These are phyloP conservation scores for Favolaschia claudopus DNA, from an alignment of 768 basidiomycete genomes.

Conservation along the genomic window DNA sequence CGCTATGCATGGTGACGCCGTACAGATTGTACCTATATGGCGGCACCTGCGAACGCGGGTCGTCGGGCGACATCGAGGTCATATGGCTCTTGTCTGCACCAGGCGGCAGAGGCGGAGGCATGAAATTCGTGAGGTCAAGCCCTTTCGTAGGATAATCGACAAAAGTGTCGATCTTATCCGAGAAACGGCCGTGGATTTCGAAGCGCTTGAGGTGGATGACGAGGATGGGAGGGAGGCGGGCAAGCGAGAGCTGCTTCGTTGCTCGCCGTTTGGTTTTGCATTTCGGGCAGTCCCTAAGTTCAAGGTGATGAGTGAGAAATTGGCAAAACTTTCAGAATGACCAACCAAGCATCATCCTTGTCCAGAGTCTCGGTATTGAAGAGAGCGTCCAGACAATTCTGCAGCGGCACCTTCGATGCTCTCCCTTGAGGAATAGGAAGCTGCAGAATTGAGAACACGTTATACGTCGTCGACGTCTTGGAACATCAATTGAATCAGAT, in stretches of 20 bases:
- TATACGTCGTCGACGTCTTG: conserved; percentile 97
- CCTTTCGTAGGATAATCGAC: conserved; percentile 85
- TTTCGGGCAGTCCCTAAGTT: conserved; percentile 86
- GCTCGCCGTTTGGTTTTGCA: conserved; percentile 92
- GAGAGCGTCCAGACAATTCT: conserved; percentile 88
- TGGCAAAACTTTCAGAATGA: neutral
- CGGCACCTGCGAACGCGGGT: conserved; percentile 83
- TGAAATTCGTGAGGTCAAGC: conserved; percentile 76
- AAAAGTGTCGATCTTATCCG: conserved; percentile 95
- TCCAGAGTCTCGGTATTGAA: conserved; percentile 91
- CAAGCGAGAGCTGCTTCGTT: conserved; percentile 85
- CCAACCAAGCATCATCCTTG: conserved; percentile 92
- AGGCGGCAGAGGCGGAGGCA: conserved; percentile 82
- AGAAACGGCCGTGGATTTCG: conserved; percentile 89
- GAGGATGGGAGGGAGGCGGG: conserved; percentile 92
- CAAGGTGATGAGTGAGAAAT: neutral
- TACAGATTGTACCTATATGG: conserved; percentile 95
- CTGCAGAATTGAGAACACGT: conserved; percentile 94
- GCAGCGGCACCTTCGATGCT: conserved; percentile 70
- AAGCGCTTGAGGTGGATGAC: conserved; percentile 94
- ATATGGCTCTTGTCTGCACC: conserved; percentile 61
- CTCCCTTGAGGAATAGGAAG: conserved; percentile 82
- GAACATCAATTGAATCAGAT: conserved; percentile 2
- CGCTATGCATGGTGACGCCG: conserved; percentile 95
- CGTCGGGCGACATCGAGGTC: conserved; percentile 59